Evolutionary conservation across 2,329 filamentous ascomycete genomes (phyloP), one percentile per base, ranked within the genome.

Genomic region (Pestalotiopsis fici): DNA sequence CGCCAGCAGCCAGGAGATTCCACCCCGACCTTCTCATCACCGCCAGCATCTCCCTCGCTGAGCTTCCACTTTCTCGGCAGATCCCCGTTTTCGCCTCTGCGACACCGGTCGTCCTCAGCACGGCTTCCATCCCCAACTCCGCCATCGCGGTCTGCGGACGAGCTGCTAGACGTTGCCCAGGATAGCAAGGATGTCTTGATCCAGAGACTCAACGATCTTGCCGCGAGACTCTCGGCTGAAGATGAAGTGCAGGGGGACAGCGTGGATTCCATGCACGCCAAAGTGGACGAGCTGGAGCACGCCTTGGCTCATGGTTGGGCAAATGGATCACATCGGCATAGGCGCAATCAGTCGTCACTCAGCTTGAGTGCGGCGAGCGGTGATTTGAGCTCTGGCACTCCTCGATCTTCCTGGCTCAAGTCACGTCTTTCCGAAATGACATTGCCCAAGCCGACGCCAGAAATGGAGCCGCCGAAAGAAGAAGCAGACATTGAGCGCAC

Each of bases 101-200:
- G 70, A 3, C 43, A 50, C 27, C 74, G 70, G 55, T 72, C 69
- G n/a, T 69, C 74, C 43, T 69, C 74, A 31, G 68, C 72, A 28
- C 69, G 69, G 25, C 65, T 71, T 64, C 28, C 65, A 59, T 71
- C 66, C 60, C 71, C 73, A 13, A 69, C 73, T 5, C 69, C 71
- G 5, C 68, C 73, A 66, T 69, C 71, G n/a, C 68, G 64, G 13
- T 68, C 71, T 27, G 28, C 56, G 11, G 68, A 69, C 37, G 69
- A 73, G 35, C 62, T 71, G 21, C 75, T 76, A 43, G 71, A 74
- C 35, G 66, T 77, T 59, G 71, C 76, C 21, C 76, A 77, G 57
- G 79, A 80, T 68, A 78, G 78, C 73, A 80, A 79, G 66, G 81
- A 86, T 69, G 80, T 83, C 27, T 80, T 88, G 65, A 81, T 86